Base-by-base conservation (phyloP, 2,329 filamentous ascomycete genomes). In the Claviceps arundinis region DNA sequence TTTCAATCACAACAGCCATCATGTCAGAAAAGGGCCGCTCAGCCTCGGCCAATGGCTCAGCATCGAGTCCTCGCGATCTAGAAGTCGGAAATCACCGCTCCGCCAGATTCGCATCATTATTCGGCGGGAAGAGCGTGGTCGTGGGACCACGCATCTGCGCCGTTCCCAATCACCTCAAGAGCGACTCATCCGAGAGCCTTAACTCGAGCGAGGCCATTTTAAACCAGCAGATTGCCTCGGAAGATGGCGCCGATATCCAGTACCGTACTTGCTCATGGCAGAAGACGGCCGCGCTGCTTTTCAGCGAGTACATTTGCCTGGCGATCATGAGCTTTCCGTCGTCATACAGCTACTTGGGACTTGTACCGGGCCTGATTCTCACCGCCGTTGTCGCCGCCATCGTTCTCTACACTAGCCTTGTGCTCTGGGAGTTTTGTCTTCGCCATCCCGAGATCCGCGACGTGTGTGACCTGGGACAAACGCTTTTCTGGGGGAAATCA, bases 251-350 rank as follows among this genome's bases (percentile, higher is more conserved):
- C 66, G 81, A 82, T 11, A 95, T 96, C 68, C 84, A 95, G 70
- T 96, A 96, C 66, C 78, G 90, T 55, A 95, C 89, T 41, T 96
- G 90, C 70, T 90, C 84, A 59, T 96, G 90, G 90, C 85, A 87
- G 63, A 95, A 95, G 85, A 95, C 90, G 50, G 89, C 90, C 0
- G 89, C 85, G 1, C 68, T 95, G 59, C 80, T 96, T 50, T 95
- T 96, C 70, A 93, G 88, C 49, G 90, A 96, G 73, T 96, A 96
- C 66, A 96, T 96, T 54, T 95, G 89, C 65, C 71, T 96, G 68
- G 65, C 80, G 54, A 95, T 95, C 64, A 95, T 96, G 89, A 94
- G 87, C 49, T 96, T 96, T 60, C 90, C 90, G 0, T 95, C 87
- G 77, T 95, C 89, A 0, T 96, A 96, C 68, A 87, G 88, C 44